Evolutionary conservation across 2,329 filamentous ascomycete species (phyloP), one percentile per base, ranked within the genome.

Genomic region (Venturia nashicola): DNA sequence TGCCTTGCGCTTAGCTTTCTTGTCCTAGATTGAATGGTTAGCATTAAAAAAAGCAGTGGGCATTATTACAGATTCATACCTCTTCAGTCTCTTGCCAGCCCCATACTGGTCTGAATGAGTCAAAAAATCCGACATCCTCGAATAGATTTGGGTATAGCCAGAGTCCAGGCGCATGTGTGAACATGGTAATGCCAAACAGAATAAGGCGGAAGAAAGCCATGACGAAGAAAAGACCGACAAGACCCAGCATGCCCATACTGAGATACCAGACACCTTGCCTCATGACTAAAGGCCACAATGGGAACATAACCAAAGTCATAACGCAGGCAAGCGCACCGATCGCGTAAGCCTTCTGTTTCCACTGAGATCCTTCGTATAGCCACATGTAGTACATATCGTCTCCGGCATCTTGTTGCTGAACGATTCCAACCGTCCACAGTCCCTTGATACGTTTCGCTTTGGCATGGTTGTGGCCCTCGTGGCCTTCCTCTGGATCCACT

Each of bases 121-220:
- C 94, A 76, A 99, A 88, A 78, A 99, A 97, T 8, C 93, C 96
- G 36, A 99, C 94, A 73, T 99, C 94, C 75, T 99, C 94, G 80
- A 97, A 99, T 23, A 99, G 79, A 73, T 99, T 99, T 60, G 94
- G 94, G 78, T 93, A 99, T 55, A 99, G 82, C 94, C 94, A 99
- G n/a, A 99, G 81, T 70, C 94, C 94, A 2, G 94, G 94, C 3
- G 92, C 80, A 0, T 85, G 81, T 18, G 83, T 81, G 72, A 97
- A 96, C 76, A 96, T 91, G 27, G 94, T 97, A 73, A 96, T 77
- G 73, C 90, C 88, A 80, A 99, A 99, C 36, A 99, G 81, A 66
- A 99, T 96, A 64, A 97, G 83, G 66, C 94, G 87, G 83, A 99
- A 91, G 72, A 99, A 96, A 6, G 93, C 89, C 94, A 99, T 97